Base-by-base conservation (phyloP, 768 basidiomycete species). In the Kondoa subrosea region DNA sequence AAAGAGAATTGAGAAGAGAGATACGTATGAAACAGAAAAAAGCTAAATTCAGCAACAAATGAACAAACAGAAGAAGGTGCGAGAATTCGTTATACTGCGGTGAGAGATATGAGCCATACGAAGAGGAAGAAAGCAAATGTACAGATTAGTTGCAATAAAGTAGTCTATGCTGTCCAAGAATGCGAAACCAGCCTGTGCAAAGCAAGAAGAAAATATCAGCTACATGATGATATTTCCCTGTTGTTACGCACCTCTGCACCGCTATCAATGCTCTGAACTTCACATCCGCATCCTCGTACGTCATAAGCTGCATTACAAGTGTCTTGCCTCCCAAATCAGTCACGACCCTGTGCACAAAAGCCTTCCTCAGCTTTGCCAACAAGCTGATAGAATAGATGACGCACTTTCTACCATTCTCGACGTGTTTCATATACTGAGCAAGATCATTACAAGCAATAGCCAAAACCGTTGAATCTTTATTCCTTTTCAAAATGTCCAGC, bases 361-460 rank as follows among this genome's bases (percentile, higher is more conserved):
- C 57, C 26, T 33, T 15, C 1, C 2, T 59, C 21, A 34, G 25
- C 50, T 1, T 14, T 33, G n/a, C 12, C 3, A 33, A 64, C 3
- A 17, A 17, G n/a, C n/a, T 56, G 3, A 65, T 16, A 50, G 34
- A 63, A 30, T 31, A 27, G 57, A 32, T 1, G 27, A 29, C 57
- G 59, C 72, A 95, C 93, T 85, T 90, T 80, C 93, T 93, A 27
- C 91, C 92, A 64, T 85, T 82, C 68, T 96, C 91, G 70, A 84
- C 87, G 76, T 89, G 86, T 75, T 88, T 91, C 69, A 96, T 87
- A 75, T 91, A 97, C 75, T 92, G 88, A 2, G 91, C 93, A 21
- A 97, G 77, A 77, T 99, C 95, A 75, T 91, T 89, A 1, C 85
- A 85, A 1, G 92, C 91, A 25, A 99, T 91, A 16, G 72, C 90